phyloP scores from a whole-genome alignment of 2,329 filamentous ascomycete species.

The Aspergillus floridensis region DNA sequence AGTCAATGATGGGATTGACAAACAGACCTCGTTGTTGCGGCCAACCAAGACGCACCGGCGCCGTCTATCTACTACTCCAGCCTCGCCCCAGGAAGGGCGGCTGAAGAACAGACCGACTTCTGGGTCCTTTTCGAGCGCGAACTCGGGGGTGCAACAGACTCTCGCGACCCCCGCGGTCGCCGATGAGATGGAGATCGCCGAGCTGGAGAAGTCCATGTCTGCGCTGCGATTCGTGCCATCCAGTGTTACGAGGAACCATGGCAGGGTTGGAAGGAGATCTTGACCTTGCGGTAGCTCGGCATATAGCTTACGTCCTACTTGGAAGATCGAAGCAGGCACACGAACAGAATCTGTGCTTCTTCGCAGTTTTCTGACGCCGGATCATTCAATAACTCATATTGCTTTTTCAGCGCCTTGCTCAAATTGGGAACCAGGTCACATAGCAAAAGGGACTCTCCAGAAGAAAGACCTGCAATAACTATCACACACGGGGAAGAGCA shows the following conservation, averaged over 20 bases:
- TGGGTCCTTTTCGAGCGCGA: slow-evolving; percentile 18
- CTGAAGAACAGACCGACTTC: slow-evolving; percentile 33
- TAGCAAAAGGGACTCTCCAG: background rate
- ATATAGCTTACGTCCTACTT: background rate
- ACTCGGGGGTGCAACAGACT: background rate
- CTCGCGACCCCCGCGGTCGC: slow-evolving; percentile 2
- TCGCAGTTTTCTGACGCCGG: background rate
- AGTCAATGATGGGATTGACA: slow-evolving; percentile 86
- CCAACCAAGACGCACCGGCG: slow-evolving; percentile 31
- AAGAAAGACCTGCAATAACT: background rate
- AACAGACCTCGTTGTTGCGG: slow-evolving; percentile 72
- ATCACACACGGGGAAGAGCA: background rate
- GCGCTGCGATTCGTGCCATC: slow-evolving; percentile 45
- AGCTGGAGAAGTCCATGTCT: slow-evolving; percentile 45
- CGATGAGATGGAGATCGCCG: slow-evolving; percentile 34
- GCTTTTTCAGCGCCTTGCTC: background rate
- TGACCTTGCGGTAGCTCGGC: slow-evolving; percentile 3
- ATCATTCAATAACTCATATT: background rate
- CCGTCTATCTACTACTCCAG: slow-evolving; percentile 33
- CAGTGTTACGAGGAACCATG: slow-evolving; percentile 36
- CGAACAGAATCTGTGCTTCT: slow-evolving; percentile 7
- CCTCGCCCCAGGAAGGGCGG: slow-evolving; percentile 34
- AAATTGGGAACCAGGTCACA: background rate
- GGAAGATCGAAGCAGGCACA: slow-evolving; percentile 13
- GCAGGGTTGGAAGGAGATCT: slow-evolving; percentile 17